Conservation (phyloP, 257 asterid species). For the Salvia rosmarinus region DNA sequence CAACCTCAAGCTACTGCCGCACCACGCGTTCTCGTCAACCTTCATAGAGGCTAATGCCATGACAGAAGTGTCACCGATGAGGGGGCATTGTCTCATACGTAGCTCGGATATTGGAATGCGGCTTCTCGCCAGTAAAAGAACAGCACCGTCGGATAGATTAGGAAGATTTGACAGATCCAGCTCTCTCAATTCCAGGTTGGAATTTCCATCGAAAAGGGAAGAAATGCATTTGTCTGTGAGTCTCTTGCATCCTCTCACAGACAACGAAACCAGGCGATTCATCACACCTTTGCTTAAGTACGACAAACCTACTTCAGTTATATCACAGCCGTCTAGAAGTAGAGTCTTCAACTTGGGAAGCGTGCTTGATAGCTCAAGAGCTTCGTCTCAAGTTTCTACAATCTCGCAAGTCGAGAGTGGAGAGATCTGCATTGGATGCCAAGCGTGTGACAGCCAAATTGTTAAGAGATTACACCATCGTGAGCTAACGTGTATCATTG, state of each 20-base stretch:
- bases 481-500: conserved; percentile 73
- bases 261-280: conserved; percentile 65
- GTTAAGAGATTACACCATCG: conserved; percentile 94
- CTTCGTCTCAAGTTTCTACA: conserved; percentile 82
- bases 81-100: conserved; percentile 90
- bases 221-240: conserved; percentile 80
- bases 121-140: conserved; percentile 67
- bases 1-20: conserved; percentile 70
- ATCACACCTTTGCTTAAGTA: conserved; percentile 63
- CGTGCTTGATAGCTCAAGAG: conserved; percentile 61
- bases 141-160: conserved; percentile 68
- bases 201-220: conserved; percentile 56
- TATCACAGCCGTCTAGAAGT: conserved; percentile 79
- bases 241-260: conserved; percentile 88
- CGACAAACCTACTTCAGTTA: conserved; percentile 77
- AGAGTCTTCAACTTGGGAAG: conserved; percentile 76
- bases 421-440: conserved; percentile 67
- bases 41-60: conserved; percentile 87
- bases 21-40: conserved; percentile 62
- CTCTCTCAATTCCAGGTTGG: conserved; percentile 62
- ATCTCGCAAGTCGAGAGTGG: conserved; percentile 76
- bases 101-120: conserved; percentile 72
- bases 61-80: conserved; percentile 79
- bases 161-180: conserved; percentile 86
- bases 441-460: conserved; percentile 69